Percentiles rank a stretch among this genome's conserved stretches.
phyloP scores from a whole-genome alignment of 1,284 basidiomycete genomes.

The Trametes pubescens region DNA sequence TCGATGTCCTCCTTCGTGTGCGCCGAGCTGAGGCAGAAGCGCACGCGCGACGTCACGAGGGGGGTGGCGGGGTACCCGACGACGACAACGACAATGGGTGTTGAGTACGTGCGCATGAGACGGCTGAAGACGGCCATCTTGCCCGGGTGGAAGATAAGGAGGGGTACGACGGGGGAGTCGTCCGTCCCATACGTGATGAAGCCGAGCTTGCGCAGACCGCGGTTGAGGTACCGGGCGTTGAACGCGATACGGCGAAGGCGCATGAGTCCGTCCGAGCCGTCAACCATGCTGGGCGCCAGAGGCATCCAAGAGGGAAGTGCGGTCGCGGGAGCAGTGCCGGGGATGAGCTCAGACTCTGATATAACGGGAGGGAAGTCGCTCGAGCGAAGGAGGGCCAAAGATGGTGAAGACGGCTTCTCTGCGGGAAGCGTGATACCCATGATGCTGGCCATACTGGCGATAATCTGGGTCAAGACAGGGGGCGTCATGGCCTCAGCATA shows the following conservation, averaged over 20 bases:
- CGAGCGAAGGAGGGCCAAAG: constrained; percentile 44
- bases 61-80: constrained; percentile 95
- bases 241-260: constrained; percentile 92
- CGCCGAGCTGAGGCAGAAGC: constrained; percentile 94
- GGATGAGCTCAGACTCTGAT: constrained; percentile 47
- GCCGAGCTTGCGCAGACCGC: constrained; percentile 89
- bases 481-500: constrained; percentile 95
- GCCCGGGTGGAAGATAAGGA: constrained; percentile 93
- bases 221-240: constrained; percentile 93
- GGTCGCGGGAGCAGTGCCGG: constrained; percentile 71
- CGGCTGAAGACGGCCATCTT: constrained; percentile 92
- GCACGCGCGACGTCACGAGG: constrained; percentile 87
- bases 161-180: constrained; percentile 93
- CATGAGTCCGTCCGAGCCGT: constrained; percentile 85
- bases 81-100: constrained; percentile 88
- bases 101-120: constrained; percentile 86
- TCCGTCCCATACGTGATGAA: constrained; percentile 97
- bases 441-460: constrained; percentile 95
- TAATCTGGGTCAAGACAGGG: constrained; percentile 90
- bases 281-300: constrained; percentile 73
- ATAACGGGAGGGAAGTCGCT: constrained; percentile 41
- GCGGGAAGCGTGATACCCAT: constrained; percentile 83
- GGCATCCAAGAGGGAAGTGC: constrained; percentile 76
- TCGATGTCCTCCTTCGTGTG: constrained; percentile 99
- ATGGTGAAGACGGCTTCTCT: constrained; percentile 38